Evolutionary conservation across 768 basidiomycete species (phyloP).

Genomic region (Mycena alexandri): DNA sequence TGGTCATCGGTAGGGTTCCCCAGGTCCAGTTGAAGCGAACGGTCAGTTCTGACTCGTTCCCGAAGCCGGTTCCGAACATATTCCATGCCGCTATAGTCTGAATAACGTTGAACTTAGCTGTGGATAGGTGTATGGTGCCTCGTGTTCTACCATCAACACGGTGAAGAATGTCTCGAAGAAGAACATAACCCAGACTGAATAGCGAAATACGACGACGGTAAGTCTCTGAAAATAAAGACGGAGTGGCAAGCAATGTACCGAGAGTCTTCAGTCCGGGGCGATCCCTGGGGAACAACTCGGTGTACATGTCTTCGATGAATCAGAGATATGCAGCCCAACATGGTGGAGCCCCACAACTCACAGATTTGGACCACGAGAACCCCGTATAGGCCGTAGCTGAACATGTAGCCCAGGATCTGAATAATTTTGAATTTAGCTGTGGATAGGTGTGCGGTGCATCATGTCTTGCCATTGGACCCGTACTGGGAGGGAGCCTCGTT

Average conservation of each 20-base stretch:
- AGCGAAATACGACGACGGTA: neutral
- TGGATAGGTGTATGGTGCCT: too few relatives aligned
- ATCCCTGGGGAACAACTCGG: slow-evolving; percentile 27
- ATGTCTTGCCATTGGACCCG: too few relatives aligned
- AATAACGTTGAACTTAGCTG: too few relatives aligned
- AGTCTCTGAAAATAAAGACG: neutral
- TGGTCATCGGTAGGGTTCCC: slow-evolving; percentile 15
- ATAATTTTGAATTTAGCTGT: too few relatives aligned
- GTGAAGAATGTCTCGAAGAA: slow-evolving; percentile 33
- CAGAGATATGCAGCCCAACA: neutral
- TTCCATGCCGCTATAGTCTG: slow-evolving; percentile 37
- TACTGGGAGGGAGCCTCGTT: too few relatives aligned
- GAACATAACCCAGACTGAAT: slow-evolving; percentile 32
- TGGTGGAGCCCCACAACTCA: neutral
- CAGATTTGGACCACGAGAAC: slow-evolving; percentile 27
- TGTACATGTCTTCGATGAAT: slow-evolving; percentile 29
- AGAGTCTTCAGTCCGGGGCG: slow-evolving; percentile 14
- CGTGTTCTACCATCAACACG: slow-evolving; percentile 5
- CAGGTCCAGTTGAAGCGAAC: slow-evolving; percentile 34
- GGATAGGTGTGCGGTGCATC: too few relatives aligned
- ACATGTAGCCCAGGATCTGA: slow-evolving; percentile 23
- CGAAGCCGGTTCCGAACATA: slow-evolving; percentile 25
- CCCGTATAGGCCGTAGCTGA: slow-evolving; percentile 22
- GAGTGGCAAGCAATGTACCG: neutral
- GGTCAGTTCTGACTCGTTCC: slow-evolving; percentile 31